Base-by-base conservation (phyloP, 495 filamentous ascomycete species). In the Oidiodendron maius region DNA sequence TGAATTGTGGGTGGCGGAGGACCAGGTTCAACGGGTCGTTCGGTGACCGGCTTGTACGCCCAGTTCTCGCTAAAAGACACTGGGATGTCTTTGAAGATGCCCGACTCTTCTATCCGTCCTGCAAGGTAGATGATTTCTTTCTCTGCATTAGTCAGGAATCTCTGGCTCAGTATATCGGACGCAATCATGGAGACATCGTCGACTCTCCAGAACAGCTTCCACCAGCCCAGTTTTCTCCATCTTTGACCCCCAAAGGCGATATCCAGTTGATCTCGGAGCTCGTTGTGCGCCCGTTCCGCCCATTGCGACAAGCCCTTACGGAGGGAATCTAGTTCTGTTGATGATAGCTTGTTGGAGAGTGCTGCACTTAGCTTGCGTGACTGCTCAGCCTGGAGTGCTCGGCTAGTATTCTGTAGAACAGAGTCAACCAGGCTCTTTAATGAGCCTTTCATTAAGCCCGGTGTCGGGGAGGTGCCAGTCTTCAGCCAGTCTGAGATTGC, bases 161-260 rank as follows among this genome's bases (percentile, higher is more conserved):
- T 71, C 40, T 71, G 75, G 28, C 78, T 73, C 3, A 96, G 64
- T 44, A 96, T 80, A 50, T 94, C 86, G 2, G 81, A 80, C 1
- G 84, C 77, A 39, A 93, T 79, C 74, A 87, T 83, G 23, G 76
- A 73, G 32, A 98, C 89, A 55, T 97, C 91, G 62, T 97, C 93
- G 38, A 88, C 87, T 11, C 85, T 82, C 89, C 89, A 96, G 59
- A 95, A 83, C 11, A 98, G 78, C 61, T 94, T 95, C 87, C 87
- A 97, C 93, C 91, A 98, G 9, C 77, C 74, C 1, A 95, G 70
- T 15, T 79, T 82, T 2, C 73, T 71, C 91, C 91, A 97, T 21
- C 75, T 64, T 32, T 67, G 71, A 30, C 78, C 79, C 11, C 75
- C 62, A 56, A 95, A 91, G 3, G 86, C 89, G 25, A 70, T 62